These are phyloP conservation scores for Neobulgaria alba DNA, from an alignment of 2,329 filamentous ascomycete species.

Conservation along the genomic window DNA sequence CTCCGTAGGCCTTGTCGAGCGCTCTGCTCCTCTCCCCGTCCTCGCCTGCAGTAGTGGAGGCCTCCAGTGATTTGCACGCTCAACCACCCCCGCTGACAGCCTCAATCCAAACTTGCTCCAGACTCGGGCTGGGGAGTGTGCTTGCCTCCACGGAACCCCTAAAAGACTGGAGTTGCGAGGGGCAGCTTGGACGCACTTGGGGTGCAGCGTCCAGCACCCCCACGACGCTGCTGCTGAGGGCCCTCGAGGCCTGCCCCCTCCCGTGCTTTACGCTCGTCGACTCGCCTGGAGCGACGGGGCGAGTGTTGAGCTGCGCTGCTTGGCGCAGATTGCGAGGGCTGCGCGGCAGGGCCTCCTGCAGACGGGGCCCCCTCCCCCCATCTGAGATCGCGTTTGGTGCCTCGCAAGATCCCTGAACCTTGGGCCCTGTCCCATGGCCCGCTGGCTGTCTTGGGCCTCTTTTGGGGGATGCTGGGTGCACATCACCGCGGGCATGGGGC, in stretches of 20 bases:
- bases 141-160: background rate
- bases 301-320: too few species aligned
- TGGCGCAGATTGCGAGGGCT: background rate
- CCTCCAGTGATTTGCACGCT: too few species aligned
- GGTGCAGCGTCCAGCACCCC: background rate
- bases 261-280: background rate
- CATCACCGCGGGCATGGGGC: constrained; percentile 6
- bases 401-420: constrained; percentile 25
- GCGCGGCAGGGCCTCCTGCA: background rate
- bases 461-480: constrained; percentile 12
- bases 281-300: too few species aligned
- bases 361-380: constrained; percentile 5
- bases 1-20: background rate
- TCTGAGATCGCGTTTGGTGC: constrained; percentile 23
- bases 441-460: constrained; percentile 24
- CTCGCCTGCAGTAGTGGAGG: too few species aligned
- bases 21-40: too few species aligned
- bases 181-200: background rate
- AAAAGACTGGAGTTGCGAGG: background rate
- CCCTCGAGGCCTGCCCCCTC: background rate
- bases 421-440: background rate
- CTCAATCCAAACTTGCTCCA: background rate
- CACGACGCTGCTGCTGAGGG: background rate
- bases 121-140: constrained; percentile 1
- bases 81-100: too few species aligned